Evolutionary conservation across 768 basidiomycete species (phyloP).

Genomic region (Baorangia bicolor): DNA sequence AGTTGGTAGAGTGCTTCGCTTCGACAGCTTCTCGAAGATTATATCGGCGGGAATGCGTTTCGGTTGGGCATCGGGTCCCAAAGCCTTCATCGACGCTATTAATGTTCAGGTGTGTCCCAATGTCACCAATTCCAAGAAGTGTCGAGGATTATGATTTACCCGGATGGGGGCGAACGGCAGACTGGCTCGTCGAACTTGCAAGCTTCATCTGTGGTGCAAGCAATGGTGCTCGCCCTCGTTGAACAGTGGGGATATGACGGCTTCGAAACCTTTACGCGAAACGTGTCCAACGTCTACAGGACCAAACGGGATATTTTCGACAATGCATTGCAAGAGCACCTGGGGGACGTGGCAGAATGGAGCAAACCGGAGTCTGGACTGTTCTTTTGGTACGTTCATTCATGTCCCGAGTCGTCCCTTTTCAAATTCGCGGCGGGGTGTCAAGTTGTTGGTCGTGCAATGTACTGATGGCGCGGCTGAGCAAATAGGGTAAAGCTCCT

Average conservation of each 20-base stretch:
- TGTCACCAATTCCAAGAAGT: background rate
- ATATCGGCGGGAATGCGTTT: slow-evolving; percentile 69
- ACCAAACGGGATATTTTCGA: slow-evolving; percentile 72
- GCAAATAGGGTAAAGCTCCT: slow-evolving; percentile 57
- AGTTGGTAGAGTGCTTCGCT: slow-evolving; percentile 73
- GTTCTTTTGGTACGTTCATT: slow-evolving; percentile 69
- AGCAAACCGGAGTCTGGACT: slow-evolving; percentile 67
- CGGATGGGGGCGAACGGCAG: slow-evolving; percentile 30
- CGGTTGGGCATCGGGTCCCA: slow-evolving; percentile 73
- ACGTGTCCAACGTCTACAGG: slow-evolving; percentile 63
- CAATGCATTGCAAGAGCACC: slow-evolving; percentile 61
- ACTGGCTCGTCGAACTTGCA: slow-evolving; percentile 65
- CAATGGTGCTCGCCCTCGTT: slow-evolving; percentile 51
- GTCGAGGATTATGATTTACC: background rate
- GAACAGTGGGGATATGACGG: slow-evolving; percentile 70
- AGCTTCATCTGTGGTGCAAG: slow-evolving; percentile 54
- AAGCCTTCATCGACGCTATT: slow-evolving; percentile 58
- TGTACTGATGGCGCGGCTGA: background rate
- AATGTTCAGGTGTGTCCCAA: slow-evolving; percentile 53
- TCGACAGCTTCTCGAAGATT: slow-evolving; percentile 84
- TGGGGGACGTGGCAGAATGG: slow-evolving; percentile 71
- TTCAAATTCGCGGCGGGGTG: slow-evolving; percentile 5
- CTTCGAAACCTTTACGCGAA: slow-evolving; percentile 60
- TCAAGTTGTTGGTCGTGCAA: background rate
- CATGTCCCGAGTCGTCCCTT: background rate